These are phyloP conservation scores for Lodderomyces jiufengensis DNA, from an alignment of 1,139 yeast species.

Conservation along the genomic window DNA sequence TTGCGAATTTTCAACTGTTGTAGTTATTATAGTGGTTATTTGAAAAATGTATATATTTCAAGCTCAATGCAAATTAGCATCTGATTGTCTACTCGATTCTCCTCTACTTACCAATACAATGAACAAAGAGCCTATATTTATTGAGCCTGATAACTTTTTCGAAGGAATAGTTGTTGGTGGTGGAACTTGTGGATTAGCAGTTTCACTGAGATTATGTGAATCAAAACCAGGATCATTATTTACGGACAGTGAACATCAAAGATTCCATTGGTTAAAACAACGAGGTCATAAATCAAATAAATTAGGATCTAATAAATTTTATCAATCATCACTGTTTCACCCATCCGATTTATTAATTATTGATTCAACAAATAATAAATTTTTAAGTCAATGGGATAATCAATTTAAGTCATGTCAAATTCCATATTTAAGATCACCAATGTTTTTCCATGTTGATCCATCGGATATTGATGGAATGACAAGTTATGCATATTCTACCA, in stretches of 20 bases:
- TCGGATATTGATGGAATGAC: slow-evolving; percentile 43
- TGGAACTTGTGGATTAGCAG: slow-evolving; percentile 40
- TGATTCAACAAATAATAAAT: slow-evolving; percentile 27
- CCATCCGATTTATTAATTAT: slow-evolving; percentile 31
- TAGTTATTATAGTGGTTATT: slow-evolving; percentile 11
- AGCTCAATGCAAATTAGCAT: no score
- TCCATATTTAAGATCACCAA: slow-evolving; percentile 45
- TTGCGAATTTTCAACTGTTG: slow-evolving; percentile 8
- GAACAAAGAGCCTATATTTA: slow-evolving; percentile 9
- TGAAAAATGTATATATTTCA: slow-evolving; percentile 3
- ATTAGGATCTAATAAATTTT: not conserved
- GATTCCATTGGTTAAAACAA: slow-evolving; percentile 38
- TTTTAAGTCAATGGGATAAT: slow-evolving; percentile 43
- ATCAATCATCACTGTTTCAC: slow-evolving; percentile 12
- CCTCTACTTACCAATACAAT: not conserved
- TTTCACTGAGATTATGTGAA: slow-evolving; percentile 36
- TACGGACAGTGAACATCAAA: slow-evolving; percentile 42
- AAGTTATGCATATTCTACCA: slow-evolving; percentile 33
- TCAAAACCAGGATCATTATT: slow-evolving; percentile 35
- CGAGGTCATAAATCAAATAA: slow-evolving; percentile 26
- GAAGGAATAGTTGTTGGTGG: slow-evolving; percentile 38
- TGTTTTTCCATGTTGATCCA: slow-evolving; percentile 51
- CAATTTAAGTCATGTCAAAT: slow-evolving; percentile 43
- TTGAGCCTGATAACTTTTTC: slow-evolving; percentile 19
- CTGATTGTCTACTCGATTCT: slow-evolving; percentile 6